A percentile compares a stretch with the other conserved stretches of the same genome.
phyloP scores from a whole-genome alignment of 352 stramenopile genomes.

The Pythium apleroticum region DNA sequence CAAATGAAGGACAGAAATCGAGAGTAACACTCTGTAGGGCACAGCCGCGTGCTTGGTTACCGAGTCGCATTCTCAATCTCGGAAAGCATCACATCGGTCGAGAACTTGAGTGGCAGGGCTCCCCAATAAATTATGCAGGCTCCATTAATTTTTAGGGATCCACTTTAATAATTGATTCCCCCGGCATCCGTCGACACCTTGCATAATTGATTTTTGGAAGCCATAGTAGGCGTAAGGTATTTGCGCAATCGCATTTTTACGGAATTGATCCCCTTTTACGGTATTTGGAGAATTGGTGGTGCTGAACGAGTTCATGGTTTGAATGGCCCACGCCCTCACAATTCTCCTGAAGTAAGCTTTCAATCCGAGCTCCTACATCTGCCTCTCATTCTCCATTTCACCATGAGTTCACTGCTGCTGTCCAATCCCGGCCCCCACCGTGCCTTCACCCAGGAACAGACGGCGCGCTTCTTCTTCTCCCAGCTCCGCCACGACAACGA shows the following conservation, averaged over 20 bases:
- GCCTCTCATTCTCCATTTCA: neutral
- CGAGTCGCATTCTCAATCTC: too few relatives aligned
- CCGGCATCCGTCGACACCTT: neutral
- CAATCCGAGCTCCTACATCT: neutral
- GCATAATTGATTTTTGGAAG: neutral
- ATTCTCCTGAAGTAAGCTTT: neutral
- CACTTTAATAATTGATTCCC: neutral
- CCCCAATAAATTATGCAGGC: neutral
- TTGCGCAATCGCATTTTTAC: neutral
- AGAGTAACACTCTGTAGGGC: too few relatives aligned
- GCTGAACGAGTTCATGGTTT: neutral
- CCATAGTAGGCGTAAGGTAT: neutral
- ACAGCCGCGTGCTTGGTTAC: too few relatives aligned
- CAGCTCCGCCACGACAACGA: conserved; percentile 1
- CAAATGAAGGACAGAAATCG: too few relatives aligned
- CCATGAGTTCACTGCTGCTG: neutral
- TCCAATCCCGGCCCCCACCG: neutral
- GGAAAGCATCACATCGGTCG: too few relatives aligned
- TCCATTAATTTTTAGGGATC: neutral
- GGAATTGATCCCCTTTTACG: neutral
- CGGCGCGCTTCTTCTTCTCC: conserved; percentile 11
- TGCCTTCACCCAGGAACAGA: conserved; percentile 11
- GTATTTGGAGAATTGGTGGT: neutral
- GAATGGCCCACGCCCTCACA: neutral
- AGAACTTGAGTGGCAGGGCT: neutral